Conservation (phyloP, 2,329 filamentous ascomycete genomes). For the Pochonia chlamydosporia region DNA sequence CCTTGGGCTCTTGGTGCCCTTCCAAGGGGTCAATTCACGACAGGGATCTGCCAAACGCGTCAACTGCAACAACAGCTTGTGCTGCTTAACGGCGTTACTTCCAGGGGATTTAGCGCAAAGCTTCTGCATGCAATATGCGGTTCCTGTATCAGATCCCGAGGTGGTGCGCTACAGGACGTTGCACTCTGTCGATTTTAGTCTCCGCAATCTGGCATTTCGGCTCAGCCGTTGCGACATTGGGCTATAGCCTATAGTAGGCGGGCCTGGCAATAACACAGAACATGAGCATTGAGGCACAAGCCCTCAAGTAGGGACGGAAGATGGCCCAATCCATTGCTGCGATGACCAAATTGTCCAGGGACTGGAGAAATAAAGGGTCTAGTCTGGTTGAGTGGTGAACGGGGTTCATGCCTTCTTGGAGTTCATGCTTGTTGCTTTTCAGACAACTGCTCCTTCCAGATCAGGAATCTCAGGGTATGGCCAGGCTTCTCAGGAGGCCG, state of each 20-base stretch:
- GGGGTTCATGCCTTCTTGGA: no score
- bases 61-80: not conserved
- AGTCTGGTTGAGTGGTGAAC: no score
- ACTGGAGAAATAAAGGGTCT: no score
- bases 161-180: not conserved
- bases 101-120: not conserved
- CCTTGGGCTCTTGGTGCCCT: not conserved
- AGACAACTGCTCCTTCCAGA: not conserved
- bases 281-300: not conserved
- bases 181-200: not conserved
- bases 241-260: not conserved
- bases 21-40: not conserved
- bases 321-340: no score
- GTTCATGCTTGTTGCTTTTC: no score
- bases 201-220: not conserved
- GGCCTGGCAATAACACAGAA: not conserved
- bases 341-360: no score
- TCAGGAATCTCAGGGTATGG: not conserved
- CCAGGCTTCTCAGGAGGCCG: not conserved
- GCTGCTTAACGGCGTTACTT: not conserved
- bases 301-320: not conserved
- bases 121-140: not conserved
- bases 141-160: not conserved
- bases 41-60: not conserved
- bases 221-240: not conserved